Conservation (phyloP, 805 yeast species). For the Metschnikowia proteae region DNA sequence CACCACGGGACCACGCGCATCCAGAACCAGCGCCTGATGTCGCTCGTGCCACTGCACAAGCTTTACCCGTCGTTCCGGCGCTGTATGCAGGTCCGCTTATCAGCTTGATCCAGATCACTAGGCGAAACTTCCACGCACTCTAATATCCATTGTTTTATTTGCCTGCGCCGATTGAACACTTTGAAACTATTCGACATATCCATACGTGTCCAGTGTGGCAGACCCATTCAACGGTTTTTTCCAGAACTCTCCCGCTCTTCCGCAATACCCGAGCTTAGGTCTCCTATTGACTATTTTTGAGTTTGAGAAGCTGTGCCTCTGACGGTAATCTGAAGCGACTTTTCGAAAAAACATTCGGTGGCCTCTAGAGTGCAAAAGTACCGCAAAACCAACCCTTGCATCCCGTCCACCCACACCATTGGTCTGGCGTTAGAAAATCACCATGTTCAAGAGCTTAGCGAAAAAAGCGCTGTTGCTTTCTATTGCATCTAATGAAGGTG, state of each 20-base stretch:
- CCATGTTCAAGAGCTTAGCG: constrained; percentile 38
- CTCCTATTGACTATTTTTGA: neutral
- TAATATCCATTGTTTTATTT: neutral
- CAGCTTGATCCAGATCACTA: constrained; percentile 1
- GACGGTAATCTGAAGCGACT: neutral
- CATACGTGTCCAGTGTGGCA: neutral
- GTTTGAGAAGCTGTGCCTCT: neutral
- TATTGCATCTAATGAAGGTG: constrained; percentile 5
- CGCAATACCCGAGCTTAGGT: neutral
- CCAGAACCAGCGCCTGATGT: neutral
- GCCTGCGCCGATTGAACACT: neutral
- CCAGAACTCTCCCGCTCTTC: neutral
- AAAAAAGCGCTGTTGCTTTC: constrained; percentile 37
- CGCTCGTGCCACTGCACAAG: neutral
- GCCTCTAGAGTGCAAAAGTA: neutral
- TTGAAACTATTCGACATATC: neutral
- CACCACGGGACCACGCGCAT: too few relatives aligned
- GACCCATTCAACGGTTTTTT: neutral
- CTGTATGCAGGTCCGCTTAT: constrained; percentile 1
- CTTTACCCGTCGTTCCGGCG: constrained; percentile 1
- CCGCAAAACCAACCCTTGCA: neutral
- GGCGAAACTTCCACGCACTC: constrained; percentile 2
- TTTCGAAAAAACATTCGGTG: neutral
- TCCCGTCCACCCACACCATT: too few relatives aligned
- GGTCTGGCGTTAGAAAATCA: neutral